Evolutionary conservation across 2,329 filamentous ascomycete species (phyloP).

Genomic region (Nothophaeocryptopus gaeumannii): DNA sequence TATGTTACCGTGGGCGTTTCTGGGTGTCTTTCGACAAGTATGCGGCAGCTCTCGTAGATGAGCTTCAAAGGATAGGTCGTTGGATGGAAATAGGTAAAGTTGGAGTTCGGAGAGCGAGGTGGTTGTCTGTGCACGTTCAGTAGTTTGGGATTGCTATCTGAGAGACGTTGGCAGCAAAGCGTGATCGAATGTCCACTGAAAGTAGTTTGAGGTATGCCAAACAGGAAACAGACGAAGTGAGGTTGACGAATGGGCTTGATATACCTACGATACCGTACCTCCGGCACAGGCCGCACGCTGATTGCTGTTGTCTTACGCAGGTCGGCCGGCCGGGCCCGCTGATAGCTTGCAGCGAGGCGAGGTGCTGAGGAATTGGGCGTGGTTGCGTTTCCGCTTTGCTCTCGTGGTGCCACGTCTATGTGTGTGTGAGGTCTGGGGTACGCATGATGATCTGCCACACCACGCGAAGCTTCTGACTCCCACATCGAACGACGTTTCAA

Average conservation of each 20-base stretch:
- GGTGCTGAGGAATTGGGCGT: too few species aligned
- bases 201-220: not conserved
- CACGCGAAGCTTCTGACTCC: too few species aligned
- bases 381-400: too few species aligned
- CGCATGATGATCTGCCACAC: too few species aligned
- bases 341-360: too few species aligned
- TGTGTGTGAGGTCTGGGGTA: too few species aligned
- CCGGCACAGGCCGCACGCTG: too few species aligned
- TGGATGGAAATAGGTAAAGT: not conserved
- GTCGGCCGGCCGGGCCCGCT: too few species aligned
- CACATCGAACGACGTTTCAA: too few species aligned
- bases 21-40: slow-evolving; percentile 6
- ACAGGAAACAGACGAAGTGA: slow-evolving; percentile 3
- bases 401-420: too few species aligned
- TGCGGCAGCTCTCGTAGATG: slow-evolving; percentile 14
- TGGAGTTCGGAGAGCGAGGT: not conserved
- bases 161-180: slow-evolving; percentile 3
- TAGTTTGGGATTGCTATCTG: slow-evolving; percentile 3
- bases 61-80: not conserved
- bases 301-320: too few species aligned
- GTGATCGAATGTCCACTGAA: not conserved
- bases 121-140: not conserved
- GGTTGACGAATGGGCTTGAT: slow-evolving; percentile 8
- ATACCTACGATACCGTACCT: not conserved
- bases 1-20: slow-evolving; percentile 7